A percentile compares a stretch with the other conserved stretches of the same genome.
Conservation (phyloP, 345 rosid genomes). For the Aurinia saxatilis region DNA sequence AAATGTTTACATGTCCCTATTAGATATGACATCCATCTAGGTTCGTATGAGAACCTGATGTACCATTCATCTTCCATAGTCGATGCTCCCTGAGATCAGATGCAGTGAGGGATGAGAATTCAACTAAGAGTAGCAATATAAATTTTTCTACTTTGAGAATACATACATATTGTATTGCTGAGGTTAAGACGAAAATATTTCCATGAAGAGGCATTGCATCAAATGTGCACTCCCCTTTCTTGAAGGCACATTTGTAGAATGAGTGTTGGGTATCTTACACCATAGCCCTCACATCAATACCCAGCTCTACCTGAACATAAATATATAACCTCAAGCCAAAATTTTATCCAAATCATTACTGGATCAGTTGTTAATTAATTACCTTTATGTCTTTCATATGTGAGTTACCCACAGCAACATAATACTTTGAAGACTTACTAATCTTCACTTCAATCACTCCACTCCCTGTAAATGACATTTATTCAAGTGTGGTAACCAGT, state of each 20-base stretch:
- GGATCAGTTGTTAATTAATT: not conserved
- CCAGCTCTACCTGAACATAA: constrained; percentile 50
- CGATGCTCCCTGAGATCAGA: constrained; percentile 37
- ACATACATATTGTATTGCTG: constrained; percentile 51
- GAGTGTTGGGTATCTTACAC: constrained; percentile 61
- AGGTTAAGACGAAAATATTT: constrained; percentile 48
- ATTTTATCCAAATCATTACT: not conserved
- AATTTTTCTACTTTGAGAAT: not conserved
- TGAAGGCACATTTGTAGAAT: constrained; percentile 63
- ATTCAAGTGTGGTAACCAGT: not conserved
- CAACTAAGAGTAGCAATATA: not conserved
- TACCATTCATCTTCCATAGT: constrained; percentile 47
- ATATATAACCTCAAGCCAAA: not conserved
- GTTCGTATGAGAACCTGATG: constrained; percentile 53
- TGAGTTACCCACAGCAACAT: constrained; percentile 59
- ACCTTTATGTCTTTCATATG: constrained; percentile 60
- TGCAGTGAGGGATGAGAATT: not conserved
- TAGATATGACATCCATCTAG: constrained; percentile 59
- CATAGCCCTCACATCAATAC: constrained; percentile 42
- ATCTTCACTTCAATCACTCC: constrained; percentile 49
- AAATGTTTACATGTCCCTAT: constrained; percentile 44
- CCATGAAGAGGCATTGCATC: constrained; percentile 44
- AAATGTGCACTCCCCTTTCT: constrained; percentile 38
- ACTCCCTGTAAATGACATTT: constrained; percentile 38
- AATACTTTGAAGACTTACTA: constrained; percentile 47